These are phyloP conservation scores for Martiniozyma asiatica DNA, from an alignment of 1,139 yeast genomes.

Conservation along the genomic window DNA sequence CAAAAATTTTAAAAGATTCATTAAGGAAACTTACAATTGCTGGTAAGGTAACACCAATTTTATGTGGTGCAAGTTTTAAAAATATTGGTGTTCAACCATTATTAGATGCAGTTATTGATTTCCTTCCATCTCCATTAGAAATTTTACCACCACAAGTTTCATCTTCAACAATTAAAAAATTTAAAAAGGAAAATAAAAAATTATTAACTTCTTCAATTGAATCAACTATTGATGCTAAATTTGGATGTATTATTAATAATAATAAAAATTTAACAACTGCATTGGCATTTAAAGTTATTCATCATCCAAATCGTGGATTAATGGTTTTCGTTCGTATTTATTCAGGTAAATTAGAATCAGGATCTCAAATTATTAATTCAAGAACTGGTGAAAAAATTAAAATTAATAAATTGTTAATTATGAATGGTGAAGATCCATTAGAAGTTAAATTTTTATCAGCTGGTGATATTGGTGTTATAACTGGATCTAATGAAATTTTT, in stretches of 20 bases:
- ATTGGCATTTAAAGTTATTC: slow-evolving; percentile 80
- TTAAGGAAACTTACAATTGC: slow-evolving; percentile 51
- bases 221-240: slow-evolving; percentile 24
- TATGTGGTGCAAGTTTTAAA: slow-evolving; percentile 87
- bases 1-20: slow-evolving; percentile 38
- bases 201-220: not conserved
- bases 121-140: slow-evolving; percentile 75
- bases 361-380: slow-evolving; percentile 54
- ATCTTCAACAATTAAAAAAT: slow-evolving; percentile 16
- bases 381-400: slow-evolving; percentile 56
- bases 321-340: slow-evolving; percentile 84
- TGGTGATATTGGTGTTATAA: slow-evolving; percentile 87
- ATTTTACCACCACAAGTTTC: slow-evolving; percentile 44
- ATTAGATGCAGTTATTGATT: slow-evolving; percentile 68
- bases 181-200: slow-evolving; percentile 9
- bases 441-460: slow-evolving; percentile 50
- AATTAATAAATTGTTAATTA: slow-evolving; percentile 56
- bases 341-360: slow-evolving; percentile 59
- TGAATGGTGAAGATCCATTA: slow-evolving; percentile 83
- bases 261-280: slow-evolving; percentile 59
- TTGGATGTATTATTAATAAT: slow-evolving; percentile 42
- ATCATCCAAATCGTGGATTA: slow-evolving; percentile 73
- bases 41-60: slow-evolving; percentile 57
- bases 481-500: slow-evolving; percentile 61
- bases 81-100: slow-evolving; percentile 94